A percentile compares a stretch with the other conserved stretches of the same genome.
These are phyloP conservation scores for Chytridiales sp. DNA, from an alignment of 371 early-diverging fungal genomes.

Conservation along the genomic window DNA sequence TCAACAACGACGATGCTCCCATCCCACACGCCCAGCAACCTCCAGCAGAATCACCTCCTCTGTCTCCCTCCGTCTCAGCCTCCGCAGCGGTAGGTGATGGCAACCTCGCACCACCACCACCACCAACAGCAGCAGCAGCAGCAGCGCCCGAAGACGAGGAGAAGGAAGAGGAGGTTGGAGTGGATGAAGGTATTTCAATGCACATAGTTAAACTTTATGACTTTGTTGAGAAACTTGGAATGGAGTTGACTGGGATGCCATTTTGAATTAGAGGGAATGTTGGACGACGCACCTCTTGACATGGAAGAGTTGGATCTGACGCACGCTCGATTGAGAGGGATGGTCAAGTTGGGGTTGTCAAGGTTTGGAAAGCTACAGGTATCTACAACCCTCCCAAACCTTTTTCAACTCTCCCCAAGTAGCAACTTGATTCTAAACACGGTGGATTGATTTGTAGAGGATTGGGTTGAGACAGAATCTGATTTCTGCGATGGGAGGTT, in stretches of 20 bases:
- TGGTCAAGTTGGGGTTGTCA: slow-evolving; percentile 61
- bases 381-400: neutral
- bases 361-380: slow-evolving; percentile 74
- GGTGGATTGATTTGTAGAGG: slow-evolving; percentile 42
- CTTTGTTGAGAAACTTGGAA: neutral
- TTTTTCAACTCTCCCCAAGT: neutral
- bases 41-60: too few relatives aligned
- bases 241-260: neutral
- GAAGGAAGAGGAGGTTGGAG: slow-evolving; percentile 5
- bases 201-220: neutral
- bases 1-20: too few relatives aligned
- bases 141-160: too few relatives aligned
- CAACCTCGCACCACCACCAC: too few relatives aligned
- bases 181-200: neutral
- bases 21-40: too few relatives aligned
- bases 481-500: slow-evolving; percentile 68
- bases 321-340: slow-evolving; percentile 68
- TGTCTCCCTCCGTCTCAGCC: too few relatives aligned
- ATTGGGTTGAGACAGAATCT: slow-evolving; percentile 90
- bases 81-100: too few relatives aligned
- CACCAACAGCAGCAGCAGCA: too few relatives aligned
- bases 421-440: neutral
- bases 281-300: slow-evolving; percentile 54
- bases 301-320: slow-evolving; percentile 72
- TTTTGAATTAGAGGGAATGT: slow-evolving; percentile 33